Evolutionary conservation across 2,329 filamentous ascomycete genomes (phyloP), one percentile per base, ranked within the genome.

Genomic region (Phoma sp.): DNA sequence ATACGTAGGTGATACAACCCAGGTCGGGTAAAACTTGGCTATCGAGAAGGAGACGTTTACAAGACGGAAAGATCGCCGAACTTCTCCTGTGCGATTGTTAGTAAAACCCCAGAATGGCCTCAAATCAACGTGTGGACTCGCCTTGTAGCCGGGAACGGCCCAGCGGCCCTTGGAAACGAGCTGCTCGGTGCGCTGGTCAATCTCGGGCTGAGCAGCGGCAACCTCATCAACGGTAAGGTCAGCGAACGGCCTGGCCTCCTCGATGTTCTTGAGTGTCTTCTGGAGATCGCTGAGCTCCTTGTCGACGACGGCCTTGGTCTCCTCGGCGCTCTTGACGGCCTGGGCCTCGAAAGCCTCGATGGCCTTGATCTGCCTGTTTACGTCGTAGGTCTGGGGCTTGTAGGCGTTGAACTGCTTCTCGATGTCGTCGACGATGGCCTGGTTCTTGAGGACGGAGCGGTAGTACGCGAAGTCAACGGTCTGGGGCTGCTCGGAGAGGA

Each of bases 141-240:
- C 93, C 91, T 97, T 96, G 90, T 99, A 99, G 77, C 95, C 95
- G 62, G 95, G 93, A 75, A 96, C 93, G 82, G 88, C 86, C 95
- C 95, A 99, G 87, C 92, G 91, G 78, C 93, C 93, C 89, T 96
- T 97, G 79, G 91, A 91, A 65, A 99, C 93, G 77, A 99, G 87
- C 82, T 95, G 88, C 72, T 88, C 82, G 70, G 93, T 96, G 86
- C 96, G 96, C 86, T 96, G 88, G 82, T 98, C 93, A 78, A 99
- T 97, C 67, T 96, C 93, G 71, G 95, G 93, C 78, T 93, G 91
- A 70, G 93, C 95, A 68, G 90, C 87, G 60, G 90, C 91, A 78
- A 99, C 90, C 75, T 99, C 95, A 78, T 98, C 95, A 77, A 98
- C 93, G 77, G 95, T 98, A 77, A 98, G 87, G 71, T 99, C 91